A percentile compares a stretch with the other conserved stretches of the same genome.
phyloP scores from a whole-genome alignment of 129 eudicot species.

The Heracleum sosnowskyi region DNA sequence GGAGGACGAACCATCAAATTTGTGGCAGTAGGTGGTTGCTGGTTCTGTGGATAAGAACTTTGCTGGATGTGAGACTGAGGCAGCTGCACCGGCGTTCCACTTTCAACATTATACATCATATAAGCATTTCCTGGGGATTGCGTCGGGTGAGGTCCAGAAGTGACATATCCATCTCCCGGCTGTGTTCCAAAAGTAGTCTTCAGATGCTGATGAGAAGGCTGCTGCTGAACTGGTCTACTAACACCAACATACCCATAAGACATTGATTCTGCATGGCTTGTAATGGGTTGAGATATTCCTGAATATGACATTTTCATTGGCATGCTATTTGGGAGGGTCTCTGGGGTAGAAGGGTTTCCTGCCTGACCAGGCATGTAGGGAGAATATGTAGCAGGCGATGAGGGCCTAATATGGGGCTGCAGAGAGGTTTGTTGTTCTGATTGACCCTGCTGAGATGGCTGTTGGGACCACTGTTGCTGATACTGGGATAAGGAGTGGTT shows the following conservation, averaged over 20 bases:
- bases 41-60: constrained; percentile 41
- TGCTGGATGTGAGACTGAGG: constrained; percentile 43
- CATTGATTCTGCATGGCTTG: constrained; percentile 32
- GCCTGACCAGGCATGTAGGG: constrained; percentile 52
- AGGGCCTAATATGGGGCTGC: constrained; percentile 47
- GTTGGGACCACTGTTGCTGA: constrained; percentile 47
- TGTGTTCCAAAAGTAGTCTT: constrained; percentile 51
- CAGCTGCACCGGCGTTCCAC: constrained; percentile 48
- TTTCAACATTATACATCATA: constrained; percentile 62
- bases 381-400: constrained; percentile 46
- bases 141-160: constrained; percentile 40
- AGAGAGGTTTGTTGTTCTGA: constrained; percentile 21
- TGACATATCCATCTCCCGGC: constrained; percentile 52
- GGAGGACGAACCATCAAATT: constrained; percentile 36
- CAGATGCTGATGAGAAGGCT: constrained; percentile 56
- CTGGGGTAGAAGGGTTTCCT: constrained; percentile 38
- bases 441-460: constrained; percentile 26
- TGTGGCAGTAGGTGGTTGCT: constrained; percentile 27
- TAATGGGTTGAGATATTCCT: constrained; percentile 38
- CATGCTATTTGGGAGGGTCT: constrained; percentile 52
- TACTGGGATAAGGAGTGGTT: constrained; percentile 34
- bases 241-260: constrained; percentile 51
- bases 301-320: constrained; percentile 61
- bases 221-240: constrained; percentile 44
- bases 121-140: constrained; percentile 40